Evolutionary conservation across 164 flowering plant species (phyloP).

Genomic region (Umbellularia californica): DNA sequence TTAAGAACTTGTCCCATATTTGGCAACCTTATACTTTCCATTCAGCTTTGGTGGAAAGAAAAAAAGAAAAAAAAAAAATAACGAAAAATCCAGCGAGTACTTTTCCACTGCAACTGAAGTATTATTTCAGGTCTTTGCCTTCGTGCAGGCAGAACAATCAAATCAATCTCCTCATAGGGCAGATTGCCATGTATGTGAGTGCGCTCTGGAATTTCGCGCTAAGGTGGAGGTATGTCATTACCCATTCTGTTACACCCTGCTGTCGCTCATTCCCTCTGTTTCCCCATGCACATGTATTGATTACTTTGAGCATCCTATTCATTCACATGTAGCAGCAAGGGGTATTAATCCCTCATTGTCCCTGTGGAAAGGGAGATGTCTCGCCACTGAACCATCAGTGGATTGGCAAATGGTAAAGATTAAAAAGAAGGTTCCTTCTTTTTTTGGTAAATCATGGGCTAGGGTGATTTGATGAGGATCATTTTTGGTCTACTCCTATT

Average conservation of each 20-base stretch:
- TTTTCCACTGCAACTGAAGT: neutral
- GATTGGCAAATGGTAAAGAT: too few relatives aligned
- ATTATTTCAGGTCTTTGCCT: conserved; percentile 82
- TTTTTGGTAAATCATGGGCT: too few relatives aligned
- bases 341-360: too few relatives aligned
- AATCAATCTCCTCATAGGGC: conserved; percentile 62
- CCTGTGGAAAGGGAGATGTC: too few relatives aligned
- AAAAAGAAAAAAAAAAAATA: neutral
- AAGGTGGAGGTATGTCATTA: conserved; percentile 64
- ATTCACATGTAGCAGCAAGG: neutral
- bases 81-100: neutral
- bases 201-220: conserved; percentile 70
- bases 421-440: too few relatives aligned
- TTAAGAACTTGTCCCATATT: neutral
- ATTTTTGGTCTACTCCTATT: too few relatives aligned
- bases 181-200: conserved; percentile 84
- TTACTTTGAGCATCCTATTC: neutral
- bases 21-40: neutral
- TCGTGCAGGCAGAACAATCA: conserved; percentile 55
- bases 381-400: too few relatives aligned
- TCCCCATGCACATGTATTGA: neutral
- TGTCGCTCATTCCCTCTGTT: neutral
- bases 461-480: too few relatives aligned
- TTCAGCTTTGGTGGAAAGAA: neutral
- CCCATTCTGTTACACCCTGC: neutral